Evolutionary conservation across 2,329 filamentous ascomycete genomes (phyloP).

Genomic region (Sclerotinia borealis): DNA sequence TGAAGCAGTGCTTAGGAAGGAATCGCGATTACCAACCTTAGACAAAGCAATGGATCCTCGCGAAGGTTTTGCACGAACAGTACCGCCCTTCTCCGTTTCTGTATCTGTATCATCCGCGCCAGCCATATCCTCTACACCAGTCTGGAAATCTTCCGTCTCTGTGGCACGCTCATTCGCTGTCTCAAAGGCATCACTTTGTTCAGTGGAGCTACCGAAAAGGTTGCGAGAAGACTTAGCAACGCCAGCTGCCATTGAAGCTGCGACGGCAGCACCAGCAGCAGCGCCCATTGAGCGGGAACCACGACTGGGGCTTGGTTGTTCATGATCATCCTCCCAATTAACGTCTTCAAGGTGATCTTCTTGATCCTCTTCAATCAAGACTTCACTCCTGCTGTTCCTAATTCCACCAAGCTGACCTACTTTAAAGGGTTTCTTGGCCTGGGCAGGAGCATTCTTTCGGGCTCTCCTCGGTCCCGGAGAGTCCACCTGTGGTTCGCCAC

Average conservation of each 20-base stretch:
- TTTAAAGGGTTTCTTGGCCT: slow-evolving; percentile 72
- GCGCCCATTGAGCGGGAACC: slow-evolving; percentile 24
- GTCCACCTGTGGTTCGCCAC: slow-evolving; percentile 41
- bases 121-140: slow-evolving; percentile 75
- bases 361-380: slow-evolving; percentile 40
- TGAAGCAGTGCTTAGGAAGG: slow-evolving; percentile 82
- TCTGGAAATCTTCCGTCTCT: slow-evolving; percentile 93
- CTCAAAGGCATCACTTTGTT: slow-evolving; percentile 63
- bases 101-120: slow-evolving; percentile 65
- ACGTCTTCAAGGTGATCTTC: slow-evolving; percentile 56
- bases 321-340: slow-evolving; percentile 78
- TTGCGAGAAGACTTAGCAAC: slow-evolving; percentile 44
- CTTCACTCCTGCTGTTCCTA: slow-evolving; percentile 69
- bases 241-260: slow-evolving; percentile 27
- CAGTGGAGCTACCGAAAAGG: slow-evolving; percentile 75
- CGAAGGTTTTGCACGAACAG: slow-evolving; percentile 34
- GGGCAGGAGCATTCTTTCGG: slow-evolving; percentile 57
- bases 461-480: slow-evolving; percentile 50
- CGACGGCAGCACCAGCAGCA: slow-evolving; percentile 30
- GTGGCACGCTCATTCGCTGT: slow-evolving; percentile 75
- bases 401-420: slow-evolving; percentile 69
- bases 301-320: slow-evolving; percentile 53
- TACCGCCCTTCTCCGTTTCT: slow-evolving; percentile 64
- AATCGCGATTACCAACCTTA: slow-evolving; percentile 53
- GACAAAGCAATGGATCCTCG: slow-evolving; percentile 36